phyloP scores from a whole-genome alignment of 495 filamentous ascomycete genomes.

The Annulohypoxylon bovei region DNA sequence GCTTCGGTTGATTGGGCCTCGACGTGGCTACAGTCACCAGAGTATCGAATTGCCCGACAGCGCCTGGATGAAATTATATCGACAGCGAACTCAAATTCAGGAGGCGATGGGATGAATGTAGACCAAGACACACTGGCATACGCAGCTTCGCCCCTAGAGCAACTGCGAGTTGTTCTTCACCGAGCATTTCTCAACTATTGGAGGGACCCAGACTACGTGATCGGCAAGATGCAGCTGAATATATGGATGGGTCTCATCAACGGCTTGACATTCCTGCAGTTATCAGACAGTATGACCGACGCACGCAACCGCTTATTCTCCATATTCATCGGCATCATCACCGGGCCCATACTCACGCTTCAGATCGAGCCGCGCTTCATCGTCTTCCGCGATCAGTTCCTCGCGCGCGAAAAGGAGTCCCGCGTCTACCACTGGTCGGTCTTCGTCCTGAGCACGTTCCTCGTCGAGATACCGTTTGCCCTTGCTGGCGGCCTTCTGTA shows the following conservation, averaged over 20 bases:
- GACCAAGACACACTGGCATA: neutral
- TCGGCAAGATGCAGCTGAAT: slow-evolving; percentile 68
- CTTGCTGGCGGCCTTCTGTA: slow-evolving; percentile 69
- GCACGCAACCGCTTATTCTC: slow-evolving; percentile 74
- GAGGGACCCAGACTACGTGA: slow-evolving; percentile 68
- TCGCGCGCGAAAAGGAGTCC: slow-evolving; percentile 72
- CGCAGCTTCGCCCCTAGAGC: slow-evolving; percentile 37
- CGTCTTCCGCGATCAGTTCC: slow-evolving; percentile 70
- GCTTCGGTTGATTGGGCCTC: slow-evolving; percentile 70
- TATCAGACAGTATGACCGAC: slow-evolving; percentile 66
- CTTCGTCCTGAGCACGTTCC: slow-evolving; percentile 73
- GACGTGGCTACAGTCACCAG: slow-evolving; percentile 75
- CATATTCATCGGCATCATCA: slow-evolving; percentile 77
- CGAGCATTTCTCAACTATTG: slow-evolving; percentile 69
- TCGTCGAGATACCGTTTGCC: slow-evolving; percentile 79
- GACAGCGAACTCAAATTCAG: slow-evolving; percentile 12
- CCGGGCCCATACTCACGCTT: slow-evolving; percentile 69
- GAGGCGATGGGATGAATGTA: slow-evolving; percentile 21
- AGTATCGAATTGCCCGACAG: slow-evolving; percentile 64
- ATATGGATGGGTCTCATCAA: slow-evolving; percentile 72
- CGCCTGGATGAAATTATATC: slow-evolving; percentile 2
- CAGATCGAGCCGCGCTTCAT: slow-evolving; percentile 77
- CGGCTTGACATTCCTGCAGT: slow-evolving; percentile 72
- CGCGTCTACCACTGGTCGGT: slow-evolving; percentile 78
- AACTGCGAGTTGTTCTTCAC: slow-evolving; percentile 60